Evolutionary conservation across 331 rosid genomes (phyloP).

Genomic region (Spiraea crenata): DNA sequence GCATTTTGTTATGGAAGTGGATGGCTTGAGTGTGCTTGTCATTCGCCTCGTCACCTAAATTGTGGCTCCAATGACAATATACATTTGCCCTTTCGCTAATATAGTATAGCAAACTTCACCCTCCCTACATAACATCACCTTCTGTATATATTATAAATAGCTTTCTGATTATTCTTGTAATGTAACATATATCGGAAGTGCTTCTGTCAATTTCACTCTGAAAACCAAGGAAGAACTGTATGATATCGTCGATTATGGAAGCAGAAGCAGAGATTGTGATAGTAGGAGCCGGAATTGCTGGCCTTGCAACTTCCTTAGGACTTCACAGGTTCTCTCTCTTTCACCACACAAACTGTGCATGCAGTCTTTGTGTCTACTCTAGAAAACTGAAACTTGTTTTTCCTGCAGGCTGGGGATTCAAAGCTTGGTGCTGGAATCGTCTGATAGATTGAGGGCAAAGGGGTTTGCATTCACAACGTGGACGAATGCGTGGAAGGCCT

Average conservation of each 20-base stretch:
- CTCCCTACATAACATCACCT: too few species aligned
- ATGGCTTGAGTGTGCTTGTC: neutral
- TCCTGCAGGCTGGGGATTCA: slow-evolving; percentile 44
- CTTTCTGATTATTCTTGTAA: too few species aligned
- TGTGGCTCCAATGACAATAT: neutral
- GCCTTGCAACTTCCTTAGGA: slow-evolving; percentile 59
- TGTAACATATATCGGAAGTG: neutral
- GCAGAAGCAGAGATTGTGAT: slow-evolving; percentile 50
- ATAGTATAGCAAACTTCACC: too few species aligned
- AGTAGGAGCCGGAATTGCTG: slow-evolving; percentile 76
- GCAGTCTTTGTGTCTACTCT: too few species aligned
- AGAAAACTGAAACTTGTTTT: neutral
- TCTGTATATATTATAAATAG: too few species aligned
- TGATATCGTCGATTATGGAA: neutral
- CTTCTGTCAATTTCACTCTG: neutral
- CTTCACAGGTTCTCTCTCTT: slow-evolving; percentile 49
- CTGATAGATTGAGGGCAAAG: slow-evolving; percentile 43
- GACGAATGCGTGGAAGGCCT: slow-evolving; percentile 74
- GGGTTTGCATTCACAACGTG: slow-evolving; percentile 57
- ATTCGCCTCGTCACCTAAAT: neutral
- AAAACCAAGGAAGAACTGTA: neutral
- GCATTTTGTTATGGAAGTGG: too few species aligned
- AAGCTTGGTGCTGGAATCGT: slow-evolving; percentile 71
- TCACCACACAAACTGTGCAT: neutral
- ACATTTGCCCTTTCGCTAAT: neutral